A percentile compares a stretch with the other conserved stretches of the same genome.
These are phyloP conservation scores for Malassezia nana DNA, from an alignment of 1,284 basidiomycete species.

Conservation along the genomic window DNA sequence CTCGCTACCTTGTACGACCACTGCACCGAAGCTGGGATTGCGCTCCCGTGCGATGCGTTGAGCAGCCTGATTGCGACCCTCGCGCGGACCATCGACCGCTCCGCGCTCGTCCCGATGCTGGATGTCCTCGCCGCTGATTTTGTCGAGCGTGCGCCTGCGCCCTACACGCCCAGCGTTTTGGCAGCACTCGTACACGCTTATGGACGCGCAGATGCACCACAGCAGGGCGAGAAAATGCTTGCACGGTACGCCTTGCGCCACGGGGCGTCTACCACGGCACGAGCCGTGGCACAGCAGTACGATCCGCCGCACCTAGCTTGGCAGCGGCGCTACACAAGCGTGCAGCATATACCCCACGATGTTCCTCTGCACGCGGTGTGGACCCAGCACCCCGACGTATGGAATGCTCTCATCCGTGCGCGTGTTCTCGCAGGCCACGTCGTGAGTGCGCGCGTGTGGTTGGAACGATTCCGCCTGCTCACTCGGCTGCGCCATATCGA, in stretches of 20 bases:
- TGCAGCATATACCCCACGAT: not conserved
- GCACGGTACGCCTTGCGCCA: not conserved
- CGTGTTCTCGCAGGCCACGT: slow-evolving; percentile 1
- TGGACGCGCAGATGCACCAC: slow-evolving; percentile 3
- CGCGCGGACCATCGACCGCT: not conserved
- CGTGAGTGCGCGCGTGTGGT: slow-evolving; percentile 7
- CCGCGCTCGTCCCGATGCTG: not conserved
- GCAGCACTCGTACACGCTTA: slow-evolving; percentile 8
- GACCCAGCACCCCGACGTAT: slow-evolving; percentile 2
- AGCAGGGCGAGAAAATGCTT: slow-evolving; percentile 5
- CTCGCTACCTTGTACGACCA: slow-evolving; percentile 13
- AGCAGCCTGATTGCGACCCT: slow-evolving; percentile 4
- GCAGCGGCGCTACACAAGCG: not conserved
- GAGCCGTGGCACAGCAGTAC: not conserved
- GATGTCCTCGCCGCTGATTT: slow-evolving; percentile 2
- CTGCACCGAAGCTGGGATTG: not conserved
- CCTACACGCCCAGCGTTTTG: not conserved
- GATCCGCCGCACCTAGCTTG: not conserved
- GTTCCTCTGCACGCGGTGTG: not conserved
- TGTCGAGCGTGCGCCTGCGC: not conserved
- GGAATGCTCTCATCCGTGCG: slow-evolving; percentile 12
- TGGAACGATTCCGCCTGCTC: slow-evolving; percentile 15
- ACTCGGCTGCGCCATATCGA: not conserved
- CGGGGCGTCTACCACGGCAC: not conserved
- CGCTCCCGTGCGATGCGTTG: not conserved